Evolutionary conservation across 2,329 filamentous ascomycete species (phyloP).

Genomic region (Stemphylium lycopersici): DNA sequence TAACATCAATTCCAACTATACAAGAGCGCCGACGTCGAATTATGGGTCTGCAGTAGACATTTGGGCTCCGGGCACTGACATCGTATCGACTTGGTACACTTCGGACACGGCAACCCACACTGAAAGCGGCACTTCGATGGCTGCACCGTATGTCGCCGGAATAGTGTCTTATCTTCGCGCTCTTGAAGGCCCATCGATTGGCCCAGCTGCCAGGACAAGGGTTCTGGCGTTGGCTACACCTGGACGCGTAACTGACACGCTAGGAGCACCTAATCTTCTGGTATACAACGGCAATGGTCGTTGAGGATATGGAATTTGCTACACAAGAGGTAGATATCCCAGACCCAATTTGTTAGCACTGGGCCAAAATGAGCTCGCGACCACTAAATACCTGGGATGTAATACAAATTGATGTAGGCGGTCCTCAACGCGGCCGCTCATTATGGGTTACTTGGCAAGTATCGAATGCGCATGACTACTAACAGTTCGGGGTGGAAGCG

Average conservation of each 20-base stretch:
- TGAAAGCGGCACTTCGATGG: conserved; percentile 68
- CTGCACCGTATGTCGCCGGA: conserved; percentile 70
- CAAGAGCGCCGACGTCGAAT: conserved; percentile 36
- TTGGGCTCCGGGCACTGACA: conserved; percentile 45
- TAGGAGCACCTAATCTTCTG: conserved; percentile 29
- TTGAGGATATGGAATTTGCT: background rate
- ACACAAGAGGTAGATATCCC: no score
- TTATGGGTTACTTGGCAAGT: no score
- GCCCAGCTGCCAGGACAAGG: conserved; percentile 24
- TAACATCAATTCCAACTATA: conserved; percentile 38
- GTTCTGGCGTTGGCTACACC: conserved; percentile 29
- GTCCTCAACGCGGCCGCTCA: no score
- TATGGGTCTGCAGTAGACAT: conserved; percentile 48
- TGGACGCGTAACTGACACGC: conserved; percentile 25
- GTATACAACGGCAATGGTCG: conserved; percentile 36
- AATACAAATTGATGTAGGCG: no score
- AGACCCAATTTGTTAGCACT: no score
- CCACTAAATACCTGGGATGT: no score
- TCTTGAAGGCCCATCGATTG: conserved; percentile 47
- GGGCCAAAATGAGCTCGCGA: no score
- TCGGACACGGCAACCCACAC: conserved; percentile 51
- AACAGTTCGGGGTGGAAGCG: no score
- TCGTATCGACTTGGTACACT: conserved; percentile 54
- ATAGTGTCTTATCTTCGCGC: conserved; percentile 71
- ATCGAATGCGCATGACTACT: no score